These are phyloP conservation scores for Cardamine occulta DNA, from an alignment of 345 rosid species.

Conservation along the genomic window DNA sequence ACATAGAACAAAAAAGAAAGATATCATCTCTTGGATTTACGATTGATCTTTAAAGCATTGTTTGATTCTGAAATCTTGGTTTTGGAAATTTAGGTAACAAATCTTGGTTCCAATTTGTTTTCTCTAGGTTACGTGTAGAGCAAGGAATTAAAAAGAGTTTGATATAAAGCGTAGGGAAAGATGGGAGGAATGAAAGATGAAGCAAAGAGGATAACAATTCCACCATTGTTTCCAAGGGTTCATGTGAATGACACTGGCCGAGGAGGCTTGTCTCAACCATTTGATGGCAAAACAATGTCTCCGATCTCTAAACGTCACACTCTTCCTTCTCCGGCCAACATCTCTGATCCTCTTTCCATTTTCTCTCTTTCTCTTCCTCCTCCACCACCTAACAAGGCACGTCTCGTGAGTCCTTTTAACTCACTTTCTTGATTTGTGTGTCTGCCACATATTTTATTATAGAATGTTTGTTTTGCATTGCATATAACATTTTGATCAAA, in stretches of 20 bases:
- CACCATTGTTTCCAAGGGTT: conserved; percentile 45
- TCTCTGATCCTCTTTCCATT: conserved; percentile 37
- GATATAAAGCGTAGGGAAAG: conserved; percentile 16
- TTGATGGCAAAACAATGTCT: conserved; percentile 37
- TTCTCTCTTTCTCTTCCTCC: conserved; percentile 32
- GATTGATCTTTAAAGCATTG: neutral
- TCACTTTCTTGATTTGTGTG: conserved; percentile 21
- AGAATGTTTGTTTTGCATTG: conserved; percentile 14
- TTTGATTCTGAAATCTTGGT: neutral
- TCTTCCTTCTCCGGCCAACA: conserved; percentile 33
- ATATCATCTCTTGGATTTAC: neutral
- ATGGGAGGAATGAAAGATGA: conserved; percentile 50
- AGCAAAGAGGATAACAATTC: conserved; percentile 40
- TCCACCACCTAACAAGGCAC: conserved; percentile 22
- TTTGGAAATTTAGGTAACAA: conserved; percentile 10
- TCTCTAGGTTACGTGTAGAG: conserved; percentile 25
- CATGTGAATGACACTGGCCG: conserved; percentile 41
- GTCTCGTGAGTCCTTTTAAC: conserved; percentile 25
- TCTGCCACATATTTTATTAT: neutral
- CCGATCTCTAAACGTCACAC: conserved; percentile 16
- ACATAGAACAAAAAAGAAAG: neutral
- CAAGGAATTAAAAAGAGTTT: conserved; percentile 13
- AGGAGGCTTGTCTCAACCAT: conserved; percentile 36
- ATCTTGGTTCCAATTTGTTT: neutral
- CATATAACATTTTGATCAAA: neutral